Evolutionary conservation across 106 monocot species (phyloP).

Genomic region (Acanthochlamys bracteata): DNA sequence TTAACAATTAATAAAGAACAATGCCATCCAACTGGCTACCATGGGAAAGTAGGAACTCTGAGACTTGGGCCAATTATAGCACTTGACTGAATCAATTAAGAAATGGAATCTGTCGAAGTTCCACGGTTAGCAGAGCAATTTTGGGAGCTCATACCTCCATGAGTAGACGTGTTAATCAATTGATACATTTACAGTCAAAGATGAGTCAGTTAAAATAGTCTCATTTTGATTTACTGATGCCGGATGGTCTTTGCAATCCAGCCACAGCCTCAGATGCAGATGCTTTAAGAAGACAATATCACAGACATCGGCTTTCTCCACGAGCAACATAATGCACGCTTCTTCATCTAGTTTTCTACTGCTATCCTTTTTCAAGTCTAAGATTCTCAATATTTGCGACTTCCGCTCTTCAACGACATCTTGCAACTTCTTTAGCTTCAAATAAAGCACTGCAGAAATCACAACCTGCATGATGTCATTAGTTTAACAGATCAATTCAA

Average conservation of each 20-base stretch:
- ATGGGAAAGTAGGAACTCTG: no score
- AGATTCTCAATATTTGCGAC: constrained; percentile 12
- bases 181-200: constrained; percentile 35
- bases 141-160: neutral
- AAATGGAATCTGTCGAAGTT: neutral
- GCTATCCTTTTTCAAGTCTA: constrained; percentile 9
- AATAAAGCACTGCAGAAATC: constrained; percentile 60
- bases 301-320: constrained; percentile 27
- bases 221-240: constrained; percentile 32
- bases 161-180: constrained; percentile 14
- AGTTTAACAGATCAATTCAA: no score
- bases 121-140: neutral
- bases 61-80: no score
- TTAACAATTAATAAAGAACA: no score
- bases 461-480: constrained; percentile 34
- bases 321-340: constrained; percentile 29
- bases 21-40: no score
- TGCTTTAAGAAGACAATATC: constrained; percentile 51
- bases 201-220: constrained; percentile 43
- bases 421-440: constrained; percentile 27
- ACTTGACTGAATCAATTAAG: no score
- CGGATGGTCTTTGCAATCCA: constrained; percentile 69
- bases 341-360: constrained; percentile 13
- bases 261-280: constrained; percentile 44
- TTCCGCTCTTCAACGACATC: constrained; percentile 1